Percentiles rank a stretch among this genome's conserved stretches.
These are phyloP conservation scores for Lentinus tigrinus DNA, from an alignment of 768 basidiomycete genomes.

Conservation along the genomic window DNA sequence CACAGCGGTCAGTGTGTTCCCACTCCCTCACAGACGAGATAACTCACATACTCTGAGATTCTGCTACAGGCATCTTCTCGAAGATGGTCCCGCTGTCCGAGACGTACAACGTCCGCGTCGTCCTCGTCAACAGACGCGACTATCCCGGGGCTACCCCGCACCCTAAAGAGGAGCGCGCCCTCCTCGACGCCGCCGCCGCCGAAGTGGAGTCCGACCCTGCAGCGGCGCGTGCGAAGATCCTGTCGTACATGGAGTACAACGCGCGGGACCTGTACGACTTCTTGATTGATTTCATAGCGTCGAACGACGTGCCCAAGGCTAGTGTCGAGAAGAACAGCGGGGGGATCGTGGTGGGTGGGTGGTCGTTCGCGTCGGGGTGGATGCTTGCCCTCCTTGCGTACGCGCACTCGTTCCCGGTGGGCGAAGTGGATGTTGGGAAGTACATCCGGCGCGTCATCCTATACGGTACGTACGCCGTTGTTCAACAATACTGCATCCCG, in stretches of 20 bases:
- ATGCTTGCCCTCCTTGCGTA: constrained; percentile 5
- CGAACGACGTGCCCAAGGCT: constrained; percentile 27
- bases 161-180: constrained; percentile 8
- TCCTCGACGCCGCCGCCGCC: background rate
- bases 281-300: constrained; percentile 32
- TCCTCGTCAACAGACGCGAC: constrained; percentile 25
- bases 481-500: background rate
- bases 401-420: background rate
- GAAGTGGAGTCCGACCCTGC: constrained; percentile 5
- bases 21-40: background rate
- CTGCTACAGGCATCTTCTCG: background rate
- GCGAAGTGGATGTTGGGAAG: background rate
- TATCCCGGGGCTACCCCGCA: constrained; percentile 23
- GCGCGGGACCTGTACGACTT: constrained; percentile 37
- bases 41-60: background rate
- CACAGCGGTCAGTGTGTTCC: constrained; percentile 13
- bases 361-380: constrained; percentile 5
- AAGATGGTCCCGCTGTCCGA: constrained; percentile 15
- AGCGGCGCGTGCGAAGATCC: constrained; percentile 12
- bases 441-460: constrained; percentile 5
- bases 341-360: constrained; percentile 11
- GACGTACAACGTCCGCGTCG: constrained; percentile 20
- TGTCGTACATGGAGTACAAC: constrained; percentile 25
- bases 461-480: constrained; percentile 2
- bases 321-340: background rate